These are phyloP conservation scores for Amesomyces nigricolor DNA, from an alignment of 2,329 filamentous ascomycete genomes.

Conservation along the genomic window DNA sequence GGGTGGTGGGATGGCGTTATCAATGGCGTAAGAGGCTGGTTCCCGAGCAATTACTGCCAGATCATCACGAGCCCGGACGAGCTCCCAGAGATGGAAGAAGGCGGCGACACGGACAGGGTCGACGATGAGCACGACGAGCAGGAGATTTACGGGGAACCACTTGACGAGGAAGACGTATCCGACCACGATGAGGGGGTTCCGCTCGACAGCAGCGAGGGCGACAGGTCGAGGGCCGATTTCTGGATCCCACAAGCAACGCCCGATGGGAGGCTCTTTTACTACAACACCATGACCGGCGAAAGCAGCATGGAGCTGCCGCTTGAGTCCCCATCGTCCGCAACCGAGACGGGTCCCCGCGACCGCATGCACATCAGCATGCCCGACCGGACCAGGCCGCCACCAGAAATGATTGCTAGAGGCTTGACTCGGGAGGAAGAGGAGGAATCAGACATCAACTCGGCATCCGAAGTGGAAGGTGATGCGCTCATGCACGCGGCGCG, in stretches of 20 bases:
- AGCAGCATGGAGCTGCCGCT: conserved; percentile 91
- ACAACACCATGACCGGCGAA: conserved; percentile 94
- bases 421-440: conserved; percentile 81
- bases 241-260: conserved; percentile 98
- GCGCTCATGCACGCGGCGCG: conserved; percentile 64
- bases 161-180: conserved; percentile 60
- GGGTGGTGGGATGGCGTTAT: conserved; percentile 99
- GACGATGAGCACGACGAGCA: conserved; percentile 64
- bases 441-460: conserved; percentile 77
- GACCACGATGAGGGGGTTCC: conserved; percentile 55
- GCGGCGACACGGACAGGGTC: conserved; percentile 47
- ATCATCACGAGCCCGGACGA: conserved; percentile 75
- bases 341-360: conserved; percentile 81
- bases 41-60: conserved; percentile 97
- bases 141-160: conserved; percentile 60
- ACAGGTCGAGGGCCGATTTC: conserved; percentile 85
- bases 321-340: conserved; percentile 75
- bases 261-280: conserved; percentile 91
- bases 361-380: conserved; percentile 84
- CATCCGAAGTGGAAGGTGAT: conserved; percentile 77
- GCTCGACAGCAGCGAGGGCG: conserved; percentile 61
- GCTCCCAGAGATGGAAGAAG: conserved; percentile 55
- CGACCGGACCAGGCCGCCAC: conserved; percentile 81
- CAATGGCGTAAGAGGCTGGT: conserved; percentile 95
- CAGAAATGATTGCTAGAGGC: conserved; percentile 84